phyloP scores from a whole-genome alignment of 345 rosid species.

The Cardamine resedifolia region DNA sequence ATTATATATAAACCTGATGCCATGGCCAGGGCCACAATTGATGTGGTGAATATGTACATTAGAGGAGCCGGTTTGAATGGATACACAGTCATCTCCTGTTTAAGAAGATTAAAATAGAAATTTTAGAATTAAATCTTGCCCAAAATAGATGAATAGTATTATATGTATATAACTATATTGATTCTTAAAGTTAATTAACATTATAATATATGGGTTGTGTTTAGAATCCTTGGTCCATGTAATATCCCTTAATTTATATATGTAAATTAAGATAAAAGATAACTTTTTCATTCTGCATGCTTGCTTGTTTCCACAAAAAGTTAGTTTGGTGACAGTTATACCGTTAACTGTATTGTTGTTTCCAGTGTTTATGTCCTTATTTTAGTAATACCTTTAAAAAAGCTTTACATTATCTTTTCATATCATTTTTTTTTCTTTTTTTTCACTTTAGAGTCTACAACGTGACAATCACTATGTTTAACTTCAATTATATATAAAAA shows the following conservation, averaged over 20 bases:
- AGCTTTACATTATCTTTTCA: constrained; percentile 13
- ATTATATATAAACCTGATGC: constrained; percentile 50
- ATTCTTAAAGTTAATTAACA: neutral
- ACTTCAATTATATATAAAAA: neutral
- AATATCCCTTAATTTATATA: neutral
- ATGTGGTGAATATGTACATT: constrained; percentile 71
- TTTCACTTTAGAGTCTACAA: constrained; percentile 29
- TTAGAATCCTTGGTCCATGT: constrained; percentile 13
- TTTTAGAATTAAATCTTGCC: neutral
- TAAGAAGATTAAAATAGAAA: neutral
- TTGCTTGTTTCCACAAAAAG: constrained; percentile 32
- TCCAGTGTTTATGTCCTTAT: constrained; percentile 1
- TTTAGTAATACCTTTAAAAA: neutral
- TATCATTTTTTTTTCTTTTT: no score
- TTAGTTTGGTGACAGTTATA: constrained; percentile 39
- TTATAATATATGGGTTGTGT: neutral
- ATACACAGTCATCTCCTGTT: constrained; percentile 89
- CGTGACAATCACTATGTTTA: constrained; percentile 56
- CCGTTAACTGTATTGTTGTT: constrained; percentile 27
- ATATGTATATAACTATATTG: neutral
- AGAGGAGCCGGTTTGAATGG: constrained; percentile 87
- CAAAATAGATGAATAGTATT: neutral
- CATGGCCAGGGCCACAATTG: constrained; percentile 94
- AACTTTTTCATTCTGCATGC: constrained; percentile 35
- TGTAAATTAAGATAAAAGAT: constrained; percentile 12